Conservation (phyloP, 352 stramenopile species). For the Globisporangium echinulatum region DNA sequence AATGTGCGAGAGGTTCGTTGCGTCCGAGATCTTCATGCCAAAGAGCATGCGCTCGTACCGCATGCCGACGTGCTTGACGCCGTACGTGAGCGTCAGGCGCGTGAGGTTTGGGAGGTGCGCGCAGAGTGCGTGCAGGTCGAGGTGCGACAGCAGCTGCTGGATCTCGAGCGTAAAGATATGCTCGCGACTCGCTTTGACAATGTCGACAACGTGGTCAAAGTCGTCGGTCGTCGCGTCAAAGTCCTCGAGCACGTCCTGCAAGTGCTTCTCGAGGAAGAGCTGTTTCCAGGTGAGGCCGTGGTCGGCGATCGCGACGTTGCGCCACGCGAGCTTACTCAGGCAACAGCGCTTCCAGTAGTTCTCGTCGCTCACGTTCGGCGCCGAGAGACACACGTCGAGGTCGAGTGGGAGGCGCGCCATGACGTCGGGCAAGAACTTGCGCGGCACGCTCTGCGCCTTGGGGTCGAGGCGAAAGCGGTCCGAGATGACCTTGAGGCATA, state of each 20-base stretch:
- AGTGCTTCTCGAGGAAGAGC: conserved; percentile 78
- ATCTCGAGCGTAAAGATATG: conserved; percentile 88
- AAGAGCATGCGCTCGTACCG: conserved; percentile 94
- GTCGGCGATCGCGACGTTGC: conserved; percentile 86
- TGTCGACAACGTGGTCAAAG: conserved; percentile 54
- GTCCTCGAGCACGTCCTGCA: conserved; percentile 73
- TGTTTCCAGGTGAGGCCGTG: conserved; percentile 94
- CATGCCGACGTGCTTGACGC: conserved; percentile 90
- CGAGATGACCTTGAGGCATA: conserved; percentile 79
- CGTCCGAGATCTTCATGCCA: conserved; percentile 94
- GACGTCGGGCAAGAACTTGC: conserved; percentile 78
- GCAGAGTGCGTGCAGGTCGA: conserved; percentile 86
- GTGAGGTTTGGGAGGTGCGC: conserved; percentile 85
- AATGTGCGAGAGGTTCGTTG: conserved; percentile 83
- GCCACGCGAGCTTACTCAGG: conserved; percentile 77
- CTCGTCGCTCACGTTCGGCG: conserved; percentile 87
- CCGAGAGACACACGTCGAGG: conserved; percentile 72
- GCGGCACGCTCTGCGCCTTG: conserved; percentile 65
- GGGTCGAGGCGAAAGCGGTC: conserved; percentile 61
- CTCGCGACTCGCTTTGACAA: conserved; percentile 76
- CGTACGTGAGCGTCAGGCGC: conserved; percentile 79
- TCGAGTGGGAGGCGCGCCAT: conserved; percentile 76
- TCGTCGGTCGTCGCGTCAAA: conserved; percentile 59
- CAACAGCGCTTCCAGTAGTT: conserved; percentile 93
- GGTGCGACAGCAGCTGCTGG: conserved; percentile 83